A percentile compares a stretch with the other conserved stretches of the same genome.
Evolutionary conservation across 352 stramenopile genomes (phyloP).

Genomic region (Phytophthora pluvialis): DNA sequence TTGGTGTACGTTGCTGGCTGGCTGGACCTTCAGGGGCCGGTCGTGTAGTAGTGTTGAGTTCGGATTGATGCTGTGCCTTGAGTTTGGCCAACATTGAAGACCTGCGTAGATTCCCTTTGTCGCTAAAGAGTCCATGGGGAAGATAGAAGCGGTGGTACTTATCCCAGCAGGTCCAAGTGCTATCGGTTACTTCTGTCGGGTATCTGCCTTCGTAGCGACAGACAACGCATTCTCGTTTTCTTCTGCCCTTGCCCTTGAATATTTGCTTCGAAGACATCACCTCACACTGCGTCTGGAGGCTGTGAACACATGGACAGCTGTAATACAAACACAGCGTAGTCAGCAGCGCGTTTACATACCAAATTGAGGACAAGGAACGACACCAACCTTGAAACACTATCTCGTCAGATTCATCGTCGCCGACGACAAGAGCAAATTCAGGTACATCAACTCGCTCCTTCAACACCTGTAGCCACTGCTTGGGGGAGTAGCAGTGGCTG

Average conservation of each 20-base stretch:
- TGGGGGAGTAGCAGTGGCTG: not conserved
- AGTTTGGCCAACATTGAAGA: slow-evolving; percentile 9
- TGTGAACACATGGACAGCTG: slow-evolving; percentile 58
- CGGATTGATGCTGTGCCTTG: not conserved
- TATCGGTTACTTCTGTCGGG: slow-evolving; percentile 6
- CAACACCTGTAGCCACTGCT: slow-evolving; percentile 40
- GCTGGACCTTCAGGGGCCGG: no score
- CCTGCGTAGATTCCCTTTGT: slow-evolving; percentile 4
- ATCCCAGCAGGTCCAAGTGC: slow-evolving; percentile 12
- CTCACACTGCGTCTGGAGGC: not conserved
- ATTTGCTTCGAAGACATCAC: slow-evolving; percentile 5
- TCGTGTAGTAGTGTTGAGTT: no score
- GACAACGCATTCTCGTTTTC: slow-evolving; percentile 6
- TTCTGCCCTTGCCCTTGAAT: not conserved
- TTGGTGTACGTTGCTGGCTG: no score
- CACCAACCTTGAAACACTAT: slow-evolving; percentile 71
- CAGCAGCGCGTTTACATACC: not conserved
- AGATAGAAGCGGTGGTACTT: slow-evolving; percentile 12
- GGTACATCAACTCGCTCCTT: slow-evolving; percentile 68
- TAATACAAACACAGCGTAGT: not conserved
- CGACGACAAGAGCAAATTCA: slow-evolving; percentile 96
- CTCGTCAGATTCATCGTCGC: slow-evolving; percentile 98
- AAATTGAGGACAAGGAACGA: not conserved
- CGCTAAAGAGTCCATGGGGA: not conserved
- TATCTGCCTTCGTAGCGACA: slow-evolving; percentile 3